Base-by-base conservation (phyloP, 108 stramenopile genomes). In the Skeletonema tropicum region DNA sequence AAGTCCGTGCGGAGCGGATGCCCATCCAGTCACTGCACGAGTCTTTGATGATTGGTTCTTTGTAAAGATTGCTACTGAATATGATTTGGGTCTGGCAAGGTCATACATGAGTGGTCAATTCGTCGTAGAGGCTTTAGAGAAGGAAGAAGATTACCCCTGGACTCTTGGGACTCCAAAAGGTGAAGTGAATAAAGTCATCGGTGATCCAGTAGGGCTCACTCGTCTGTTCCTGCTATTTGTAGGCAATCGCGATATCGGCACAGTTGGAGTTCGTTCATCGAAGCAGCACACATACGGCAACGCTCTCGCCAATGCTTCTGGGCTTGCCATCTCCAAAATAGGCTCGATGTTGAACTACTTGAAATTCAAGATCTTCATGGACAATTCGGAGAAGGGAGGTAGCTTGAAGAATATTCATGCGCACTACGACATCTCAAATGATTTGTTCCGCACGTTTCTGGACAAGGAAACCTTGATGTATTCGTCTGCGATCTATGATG, bases 391-490 rank as follows among this genome's bases (percentile, higher is more conserved):
- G 64, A 68, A 82, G 5, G 93, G 93, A 10, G 92, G 89, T 5
- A 79, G 77, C 60, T 64, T 93, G 77, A 86, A 86, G 61, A 98
- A 99, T 75, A 99, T 99, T 70, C 92, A 93, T 70, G 97, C 97
- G n/a, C 98, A 99, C 76, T 99, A 99, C 75, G 97, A 99, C 77
- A 68, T 98, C 13, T 85, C 85, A 8, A 98, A 98, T 77, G 95
- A 92, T 66, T 78, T 98, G 64, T 98, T 95, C 75, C 90, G 77
- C 55, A 85, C 76, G 6, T 98, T 98, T 76, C 83, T 99, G 25
- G 98, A 99, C 79, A 79, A 79, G 58, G 85, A 89, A 64, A 83
- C 87, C 8, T 79, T 98, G 77, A 97, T 97, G 91, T 99, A 99
- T 74, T 95, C 94, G 2, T 92, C 88, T 17, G 98, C 93, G 2